Evolutionary conservation across 495 filamentous ascomycete genomes (phyloP).

Genomic region (Hypoxylon intermedium): DNA sequence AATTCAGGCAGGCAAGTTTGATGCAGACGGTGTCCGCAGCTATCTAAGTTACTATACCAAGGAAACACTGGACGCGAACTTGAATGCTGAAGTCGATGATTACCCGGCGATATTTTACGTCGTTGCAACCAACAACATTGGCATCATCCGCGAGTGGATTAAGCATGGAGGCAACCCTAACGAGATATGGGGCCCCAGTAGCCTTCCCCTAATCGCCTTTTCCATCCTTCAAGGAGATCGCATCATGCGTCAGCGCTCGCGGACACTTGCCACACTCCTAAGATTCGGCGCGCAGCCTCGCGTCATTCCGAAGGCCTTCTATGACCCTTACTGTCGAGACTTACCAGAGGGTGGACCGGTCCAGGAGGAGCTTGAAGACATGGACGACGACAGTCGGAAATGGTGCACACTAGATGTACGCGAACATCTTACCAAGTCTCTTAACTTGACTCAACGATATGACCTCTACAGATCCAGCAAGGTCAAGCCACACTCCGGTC

Average conservation of each 20-base stretch:
- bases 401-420: constrained; percentile 34
- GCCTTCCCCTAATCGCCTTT: constrained; percentile 13
- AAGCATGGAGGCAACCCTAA: constrained; percentile 17
- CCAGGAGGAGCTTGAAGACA: constrained; percentile 8
- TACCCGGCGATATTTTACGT: constrained; percentile 17
- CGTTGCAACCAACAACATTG: constrained; percentile 18
- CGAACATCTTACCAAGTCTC: constrained; percentile 39
- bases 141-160: constrained; percentile 16
- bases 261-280: constrained; percentile 9
- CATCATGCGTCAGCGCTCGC: constrained; percentile 4
- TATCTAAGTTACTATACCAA: constrained; percentile 9
- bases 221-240: neutral
- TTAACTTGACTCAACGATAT: constrained; percentile 58
- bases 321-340: constrained; percentile 39
- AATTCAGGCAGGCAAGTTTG: constrained; percentile 7
- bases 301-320: constrained; percentile 47
- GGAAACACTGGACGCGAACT: neutral
- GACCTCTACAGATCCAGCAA: constrained; percentile 47
- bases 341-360: constrained; percentile 26
- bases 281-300: constrained; percentile 8
- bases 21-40: neutral
- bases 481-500: constrained; percentile 30
- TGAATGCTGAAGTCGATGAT: constrained; percentile 9
- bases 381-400: constrained; percentile 14
- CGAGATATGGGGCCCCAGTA: constrained; percentile 1